Evolutionary conservation across 768 basidiomycete genomes (phyloP).

Genomic region (Agaricus blazei): DNA sequence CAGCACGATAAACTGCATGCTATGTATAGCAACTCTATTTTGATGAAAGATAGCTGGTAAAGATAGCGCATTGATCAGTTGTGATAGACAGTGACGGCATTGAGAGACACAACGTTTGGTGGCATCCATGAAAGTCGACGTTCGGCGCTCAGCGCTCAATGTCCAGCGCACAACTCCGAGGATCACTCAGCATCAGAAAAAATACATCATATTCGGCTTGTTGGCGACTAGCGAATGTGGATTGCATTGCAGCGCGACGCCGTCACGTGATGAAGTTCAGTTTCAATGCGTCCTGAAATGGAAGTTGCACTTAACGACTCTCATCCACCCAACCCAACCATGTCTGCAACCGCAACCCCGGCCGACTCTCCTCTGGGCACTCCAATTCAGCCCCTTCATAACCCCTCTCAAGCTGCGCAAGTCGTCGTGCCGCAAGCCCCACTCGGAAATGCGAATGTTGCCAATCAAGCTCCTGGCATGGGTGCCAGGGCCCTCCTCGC

Average conservation of each 20-base stretch:
- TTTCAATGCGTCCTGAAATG: slow-evolving; percentile 14
- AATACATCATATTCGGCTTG: not conserved
- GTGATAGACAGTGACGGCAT: too few species aligned
- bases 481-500: slow-evolving; percentile 90
- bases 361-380: slow-evolving; percentile 58
- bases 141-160: not conserved
- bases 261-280: slow-evolving; percentile 17
- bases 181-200: too few species aligned
- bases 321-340: slow-evolving; percentile 14
- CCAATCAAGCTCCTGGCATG: slow-evolving; percentile 60
- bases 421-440: slow-evolving; percentile 78
- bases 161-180: not conserved
- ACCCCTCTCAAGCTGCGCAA: slow-evolving; percentile 75
- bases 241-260: not conserved
- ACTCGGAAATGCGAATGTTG: slow-evolving; percentile 63
- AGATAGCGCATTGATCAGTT: too few species aligned
- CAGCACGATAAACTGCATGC: too few species aligned
- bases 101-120: too few species aligned
- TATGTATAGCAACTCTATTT: too few species aligned
- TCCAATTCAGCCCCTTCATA: slow-evolving; percentile 80
- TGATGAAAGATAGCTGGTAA: too few species aligned
- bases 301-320: not conserved
- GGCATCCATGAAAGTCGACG: not conserved
- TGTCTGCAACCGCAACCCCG: slow-evolving; percentile 58
- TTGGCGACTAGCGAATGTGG: not conserved